Conservation (phyloP, 495 filamentous ascomycete genomes). For the Clohesyomyces aquaticus region DNA sequence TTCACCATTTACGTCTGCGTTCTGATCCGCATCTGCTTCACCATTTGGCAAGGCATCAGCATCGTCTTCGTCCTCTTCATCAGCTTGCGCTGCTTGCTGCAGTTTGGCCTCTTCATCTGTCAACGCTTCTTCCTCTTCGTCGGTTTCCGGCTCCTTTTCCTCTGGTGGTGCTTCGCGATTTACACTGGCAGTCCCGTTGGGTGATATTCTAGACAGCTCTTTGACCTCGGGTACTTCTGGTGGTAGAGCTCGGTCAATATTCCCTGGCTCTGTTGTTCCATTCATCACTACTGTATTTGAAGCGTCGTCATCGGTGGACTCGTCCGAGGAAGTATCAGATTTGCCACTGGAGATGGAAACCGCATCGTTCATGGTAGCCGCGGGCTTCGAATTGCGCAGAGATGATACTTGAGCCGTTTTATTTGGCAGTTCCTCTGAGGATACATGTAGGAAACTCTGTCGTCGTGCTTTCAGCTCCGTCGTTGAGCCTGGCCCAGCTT, state of each 20-base stretch:
- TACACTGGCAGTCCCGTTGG: no score
- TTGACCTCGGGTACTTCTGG: no score
- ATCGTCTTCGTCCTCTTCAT: no score
- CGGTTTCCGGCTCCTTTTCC: no score
- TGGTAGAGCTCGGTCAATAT: not conserved
- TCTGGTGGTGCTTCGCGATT: no score
- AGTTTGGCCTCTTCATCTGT: no score
- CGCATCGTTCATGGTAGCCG: not conserved
- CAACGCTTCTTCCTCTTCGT: no score
- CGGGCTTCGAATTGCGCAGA: not conserved
- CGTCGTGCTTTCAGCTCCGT: not conserved
- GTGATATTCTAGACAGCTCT: no score
- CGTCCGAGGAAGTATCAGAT: slow-evolving; percentile 9
- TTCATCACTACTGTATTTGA: not conserved
- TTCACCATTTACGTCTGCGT: not conserved
- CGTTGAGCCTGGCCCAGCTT: not conserved
- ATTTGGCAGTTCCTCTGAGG: not conserved
- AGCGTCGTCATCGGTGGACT: not conserved
- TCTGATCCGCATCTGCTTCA: no score
- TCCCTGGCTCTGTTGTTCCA: not conserved
- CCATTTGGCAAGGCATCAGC: no score
- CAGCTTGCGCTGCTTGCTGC: no score
- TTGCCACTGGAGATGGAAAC: not conserved
- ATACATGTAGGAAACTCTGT: not conserved
- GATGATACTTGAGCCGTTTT: not conserved